A percentile compares a stretch with the other conserved stretches of the same genome.
phyloP scores from a whole-genome alignment of 768 basidiomycete genomes.

The Dendrothele bispora region DNA sequence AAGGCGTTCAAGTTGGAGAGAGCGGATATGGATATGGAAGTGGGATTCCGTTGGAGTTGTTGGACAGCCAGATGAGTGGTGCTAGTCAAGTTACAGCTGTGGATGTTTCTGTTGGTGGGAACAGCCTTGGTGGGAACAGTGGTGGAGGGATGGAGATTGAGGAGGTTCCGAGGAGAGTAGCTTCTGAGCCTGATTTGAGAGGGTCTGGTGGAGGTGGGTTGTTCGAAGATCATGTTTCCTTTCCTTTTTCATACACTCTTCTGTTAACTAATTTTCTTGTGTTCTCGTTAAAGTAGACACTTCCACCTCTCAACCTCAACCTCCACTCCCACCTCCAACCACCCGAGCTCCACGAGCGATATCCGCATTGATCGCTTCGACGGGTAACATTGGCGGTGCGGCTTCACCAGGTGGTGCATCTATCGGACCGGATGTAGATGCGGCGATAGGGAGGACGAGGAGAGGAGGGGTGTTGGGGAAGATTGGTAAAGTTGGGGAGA shows the following conservation, averaged over 20 bases:
- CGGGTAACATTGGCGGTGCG: constrained; percentile 62
- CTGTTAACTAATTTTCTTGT: neutral
- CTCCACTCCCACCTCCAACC: constrained; percentile 30
- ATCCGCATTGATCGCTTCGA: constrained; percentile 70
- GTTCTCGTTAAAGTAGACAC: neutral
- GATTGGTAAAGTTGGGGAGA: neutral
- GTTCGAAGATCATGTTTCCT: neutral
- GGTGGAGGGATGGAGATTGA: no score
- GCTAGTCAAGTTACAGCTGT: neutral
- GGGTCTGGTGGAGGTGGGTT: no score
- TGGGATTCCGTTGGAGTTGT: no score
- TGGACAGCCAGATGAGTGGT: no score
- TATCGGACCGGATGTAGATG: constrained; percentile 58
- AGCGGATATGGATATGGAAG: neutral
- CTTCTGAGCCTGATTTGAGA: neutral
- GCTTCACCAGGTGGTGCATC: constrained; percentile 51
- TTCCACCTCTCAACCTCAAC: neutral
- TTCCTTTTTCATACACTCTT: neutral
- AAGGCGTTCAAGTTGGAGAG: neutral
- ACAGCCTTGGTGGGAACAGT: neutral
- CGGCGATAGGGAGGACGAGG: constrained; percentile 1
- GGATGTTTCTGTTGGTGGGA: neutral
- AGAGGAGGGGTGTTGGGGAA: neutral
- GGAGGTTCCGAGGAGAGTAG: no score
- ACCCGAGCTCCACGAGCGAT: constrained; percentile 61